Base-by-base conservation (phyloP, 179 eudicot species). In the Silene noctiflora region DNA sequence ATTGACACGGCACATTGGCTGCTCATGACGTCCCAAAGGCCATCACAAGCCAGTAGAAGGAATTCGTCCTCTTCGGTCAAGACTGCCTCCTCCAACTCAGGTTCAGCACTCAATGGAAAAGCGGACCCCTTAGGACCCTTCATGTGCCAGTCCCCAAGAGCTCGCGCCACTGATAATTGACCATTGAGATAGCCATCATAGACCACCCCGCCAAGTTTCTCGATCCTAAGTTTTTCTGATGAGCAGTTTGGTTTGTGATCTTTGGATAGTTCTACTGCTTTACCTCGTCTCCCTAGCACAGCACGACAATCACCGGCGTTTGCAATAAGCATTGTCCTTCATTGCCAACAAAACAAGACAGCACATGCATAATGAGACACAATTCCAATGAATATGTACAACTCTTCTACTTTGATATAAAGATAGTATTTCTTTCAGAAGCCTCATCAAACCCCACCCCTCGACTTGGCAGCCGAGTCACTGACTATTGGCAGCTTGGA, bases 301-400 rank as follows among this genome's bases (percentile, higher is more conserved):
- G 97, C 97, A 42, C 97, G 92, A 66, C 96, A 93, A 80, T 93
- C 97, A 16, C 97, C 97, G n/a, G 94, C 96, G 76, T 93, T 92
- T 59, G 96, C 97, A 42, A 92, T 83, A 27, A 91, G 83, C 89
- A 91, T 81, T 61, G 72, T 83, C 81, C 96, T 93, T 86, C 75
- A 78, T n/a, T 17, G 25, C 73, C 58, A 17, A 61, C 20, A 51
- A 80, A 33, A 20, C 56, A 77, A 74, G 69, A 59, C 75, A 83
- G 0, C 53, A 20, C 64, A 64, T 27, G 29, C 4, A 44, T 44
- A 9, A 44, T 44, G 51, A 44, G 51, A 2, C 13, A 44, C 51
- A 44, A 44, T 44, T 44, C 51, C 20, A 16, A 55, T 55, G 59
- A 55, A 16, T 3, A 55, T 4, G 59, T 55, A 55, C 42, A 4